Conservation (phyloP, 257 asterid genomes). For the Nicotiana attenuata region DNA sequence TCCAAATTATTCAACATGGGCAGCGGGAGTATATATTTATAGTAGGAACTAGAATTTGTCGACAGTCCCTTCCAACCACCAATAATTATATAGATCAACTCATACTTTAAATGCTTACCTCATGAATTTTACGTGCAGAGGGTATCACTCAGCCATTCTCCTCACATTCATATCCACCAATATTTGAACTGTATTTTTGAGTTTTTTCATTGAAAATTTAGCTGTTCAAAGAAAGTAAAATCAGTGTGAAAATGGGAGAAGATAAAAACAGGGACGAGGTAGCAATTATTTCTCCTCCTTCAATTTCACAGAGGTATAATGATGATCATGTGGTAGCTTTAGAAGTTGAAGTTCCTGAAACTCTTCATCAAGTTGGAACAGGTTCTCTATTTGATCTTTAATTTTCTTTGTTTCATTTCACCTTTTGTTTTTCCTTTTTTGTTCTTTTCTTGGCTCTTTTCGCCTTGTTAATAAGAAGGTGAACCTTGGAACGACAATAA, state of each 20-base stretch:
- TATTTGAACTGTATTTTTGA: not conserved
- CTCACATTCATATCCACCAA: not conserved
- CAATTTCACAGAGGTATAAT: not conserved
- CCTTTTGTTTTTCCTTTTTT: not conserved
- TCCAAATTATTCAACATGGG: too few relatives aligned
- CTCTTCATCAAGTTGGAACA: slow-evolving; percentile 4
- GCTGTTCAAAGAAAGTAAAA: too few relatives aligned
- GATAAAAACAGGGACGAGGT: not conserved
- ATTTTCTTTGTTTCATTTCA: not conserved
- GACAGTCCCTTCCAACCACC: not conserved
- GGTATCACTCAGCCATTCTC: not conserved
- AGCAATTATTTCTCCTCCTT: not conserved
- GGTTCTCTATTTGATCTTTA: not conserved
- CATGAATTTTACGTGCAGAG: not conserved
- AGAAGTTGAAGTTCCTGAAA: slow-evolving; percentile 4
- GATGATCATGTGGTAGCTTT: not conserved
- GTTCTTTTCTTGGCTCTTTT: not conserved
- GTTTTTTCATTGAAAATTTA: not conserved
- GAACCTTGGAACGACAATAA: too few relatives aligned
- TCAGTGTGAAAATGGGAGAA: not conserved
- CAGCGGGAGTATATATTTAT: not conserved
- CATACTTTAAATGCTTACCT: not conserved
- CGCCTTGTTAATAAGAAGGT: too few relatives aligned
- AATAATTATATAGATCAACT: not conserved
- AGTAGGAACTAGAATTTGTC: not conserved